These are phyloP conservation scores for Xylaria sp. DNA, from an alignment of 2,329 filamentous ascomycete species.

Conservation along the genomic window DNA sequence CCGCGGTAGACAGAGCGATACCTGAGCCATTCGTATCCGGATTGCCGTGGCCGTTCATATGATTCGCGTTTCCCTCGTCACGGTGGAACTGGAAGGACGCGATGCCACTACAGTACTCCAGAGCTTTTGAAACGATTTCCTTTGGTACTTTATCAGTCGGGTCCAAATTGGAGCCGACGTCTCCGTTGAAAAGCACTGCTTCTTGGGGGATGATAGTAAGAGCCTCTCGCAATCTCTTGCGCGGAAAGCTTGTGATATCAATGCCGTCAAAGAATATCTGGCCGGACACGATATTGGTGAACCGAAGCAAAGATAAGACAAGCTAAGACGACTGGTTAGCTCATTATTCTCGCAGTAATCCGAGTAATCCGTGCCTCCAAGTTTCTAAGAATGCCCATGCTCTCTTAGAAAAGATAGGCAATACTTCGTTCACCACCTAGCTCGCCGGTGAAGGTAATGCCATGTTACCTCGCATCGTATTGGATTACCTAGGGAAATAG, in stretches of 20 bases:
- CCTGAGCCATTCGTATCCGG: constrained; percentile 42
- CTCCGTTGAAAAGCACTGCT: constrained; percentile 65
- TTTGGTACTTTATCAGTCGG: constrained; percentile 67
- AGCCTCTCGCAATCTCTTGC: constrained; percentile 61
- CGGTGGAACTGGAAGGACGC: constrained; percentile 53
- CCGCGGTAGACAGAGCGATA: constrained; percentile 56
- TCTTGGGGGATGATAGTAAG: constrained; percentile 70
- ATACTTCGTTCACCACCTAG: not conserved
- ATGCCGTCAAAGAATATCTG: constrained; percentile 65
- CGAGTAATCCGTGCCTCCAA: not conserved
- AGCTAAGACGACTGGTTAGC: constrained; percentile 48
- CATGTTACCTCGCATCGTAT: not conserved
- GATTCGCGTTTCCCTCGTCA: constrained; percentile 33
- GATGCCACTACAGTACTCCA: constrained; percentile 70
- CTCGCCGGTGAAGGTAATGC: not conserved
- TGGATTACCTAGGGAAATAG: not conserved
- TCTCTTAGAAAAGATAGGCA: not conserved
- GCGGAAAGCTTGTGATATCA: constrained; percentile 63
- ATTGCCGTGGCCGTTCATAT: constrained; percentile 39
- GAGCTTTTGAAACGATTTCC: constrained; percentile 64
- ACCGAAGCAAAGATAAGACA: constrained; percentile 64
- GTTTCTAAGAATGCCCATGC: not conserved
- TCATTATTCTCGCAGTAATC: not conserved
- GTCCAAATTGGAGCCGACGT: constrained; percentile 68
- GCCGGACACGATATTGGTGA: constrained; percentile 62